Evolutionary conservation across 1,139 yeast species (phyloP).

Genomic region (Maudiozyma humilis): DNA sequence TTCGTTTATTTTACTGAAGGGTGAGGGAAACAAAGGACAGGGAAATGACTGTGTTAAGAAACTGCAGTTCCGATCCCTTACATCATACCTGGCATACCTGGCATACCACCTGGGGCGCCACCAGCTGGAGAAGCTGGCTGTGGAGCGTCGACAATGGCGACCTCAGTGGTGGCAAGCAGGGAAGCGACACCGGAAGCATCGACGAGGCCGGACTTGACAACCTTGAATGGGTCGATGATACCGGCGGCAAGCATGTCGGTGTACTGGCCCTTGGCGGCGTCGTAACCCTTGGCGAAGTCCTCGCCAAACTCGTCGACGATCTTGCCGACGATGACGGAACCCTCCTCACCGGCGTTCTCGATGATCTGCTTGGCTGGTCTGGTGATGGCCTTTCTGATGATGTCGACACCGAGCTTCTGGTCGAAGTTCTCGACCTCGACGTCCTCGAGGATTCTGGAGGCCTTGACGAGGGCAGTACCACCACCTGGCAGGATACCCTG

Average conservation of each 20-base stretch:
- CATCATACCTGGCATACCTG: slow-evolving; percentile 43
- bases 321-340: slow-evolving; percentile 95
- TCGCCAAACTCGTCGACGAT: slow-evolving; percentile 72
- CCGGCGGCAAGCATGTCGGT: slow-evolving; percentile 96
- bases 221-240: slow-evolving; percentile 98
- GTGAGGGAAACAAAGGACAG: too few relatives aligned
- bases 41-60: not conserved
- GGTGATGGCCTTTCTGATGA: slow-evolving; percentile 89
- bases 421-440: slow-evolving; percentile 88
- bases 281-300: slow-evolving; percentile 87
- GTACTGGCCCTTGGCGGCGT: slow-evolving; percentile 88
- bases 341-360: slow-evolving; percentile 98
- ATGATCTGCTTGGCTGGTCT: slow-evolving; percentile 96
- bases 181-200: slow-evolving; percentile 99
- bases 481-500: slow-evolving; percentile 99
- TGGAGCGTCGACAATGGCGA: slow-evolving; percentile 97
- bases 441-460: slow-evolving; percentile 70
- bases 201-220: slow-evolving; percentile 91
- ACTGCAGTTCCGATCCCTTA: slow-evolving; percentile 7
- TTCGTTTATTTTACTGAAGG: not conserved
- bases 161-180: slow-evolving; percentile 94
- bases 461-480: slow-evolving; percentile 97
- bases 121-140: slow-evolving; percentile 73
- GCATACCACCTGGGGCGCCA: slow-evolving; percentile 55
- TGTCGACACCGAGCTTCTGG: slow-evolving; percentile 95